Evolutionary conservation across 2,329 filamentous ascomycete species (phyloP).

Genomic region (Macrophomina phaseolina): DNA sequence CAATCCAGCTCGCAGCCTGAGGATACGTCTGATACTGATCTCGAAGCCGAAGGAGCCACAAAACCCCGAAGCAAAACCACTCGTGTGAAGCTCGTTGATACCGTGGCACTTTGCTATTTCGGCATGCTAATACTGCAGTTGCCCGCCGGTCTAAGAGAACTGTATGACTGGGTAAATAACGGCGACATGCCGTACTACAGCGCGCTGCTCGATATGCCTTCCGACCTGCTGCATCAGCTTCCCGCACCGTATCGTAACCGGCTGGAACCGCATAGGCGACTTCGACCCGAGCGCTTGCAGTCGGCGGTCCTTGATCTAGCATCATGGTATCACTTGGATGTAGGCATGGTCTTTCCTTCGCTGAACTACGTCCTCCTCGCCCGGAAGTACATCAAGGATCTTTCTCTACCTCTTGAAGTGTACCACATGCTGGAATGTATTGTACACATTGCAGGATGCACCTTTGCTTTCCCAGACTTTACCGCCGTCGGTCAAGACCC

Average conservation of each 20-base stretch:
- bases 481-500: conserved; percentile 23
- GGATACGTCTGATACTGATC: conserved; percentile 45
- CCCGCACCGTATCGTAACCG: conserved; percentile 65
- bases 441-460: conserved; percentile 56
- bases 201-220: conserved; percentile 64
- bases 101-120: conserved; percentile 79
- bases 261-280: conserved; percentile 60
- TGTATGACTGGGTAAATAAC: conserved; percentile 69
- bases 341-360: conserved; percentile 72
- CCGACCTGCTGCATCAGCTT: conserved; percentile 69
- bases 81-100: conserved; percentile 72
- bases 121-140: conserved; percentile 76
- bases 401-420: conserved; percentile 76
- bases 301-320: conserved; percentile 65
- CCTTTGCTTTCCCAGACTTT: conserved; percentile 62
- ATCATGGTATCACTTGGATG: conserved; percentile 69
- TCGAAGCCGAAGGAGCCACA: conserved; percentile 40
- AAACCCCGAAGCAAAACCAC: conserved; percentile 51
- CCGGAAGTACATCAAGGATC: conserved; percentile 66
- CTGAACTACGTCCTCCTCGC: conserved; percentile 73
- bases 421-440: conserved; percentile 66
- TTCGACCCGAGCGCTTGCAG: conserved; percentile 66
- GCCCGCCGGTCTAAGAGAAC: conserved; percentile 75
- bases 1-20: conserved; percentile 63
- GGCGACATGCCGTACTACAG: conserved; percentile 75